phyloP scores from a whole-genome alignment of 805 yeast genomes.

The Sugiyamaella marilandica region DNA sequence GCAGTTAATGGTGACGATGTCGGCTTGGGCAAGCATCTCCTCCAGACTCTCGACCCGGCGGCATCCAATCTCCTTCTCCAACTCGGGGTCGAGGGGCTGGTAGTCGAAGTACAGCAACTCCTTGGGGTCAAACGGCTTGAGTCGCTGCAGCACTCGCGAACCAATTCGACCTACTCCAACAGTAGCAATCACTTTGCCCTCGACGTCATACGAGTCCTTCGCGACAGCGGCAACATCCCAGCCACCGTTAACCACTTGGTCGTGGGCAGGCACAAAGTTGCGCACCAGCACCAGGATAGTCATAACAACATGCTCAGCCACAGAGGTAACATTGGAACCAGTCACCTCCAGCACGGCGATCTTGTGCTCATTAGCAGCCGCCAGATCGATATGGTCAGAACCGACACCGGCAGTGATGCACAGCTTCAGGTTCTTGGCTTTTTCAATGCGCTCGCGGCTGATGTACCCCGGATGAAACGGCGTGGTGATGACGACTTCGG shows the following conservation, averaged over 20 bases:
- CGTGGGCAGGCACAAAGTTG: constrained; percentile 76
- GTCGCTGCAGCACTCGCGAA: constrained; percentile 65
- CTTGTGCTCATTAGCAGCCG: constrained; percentile 57
- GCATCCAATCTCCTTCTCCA: constrained; percentile 55
- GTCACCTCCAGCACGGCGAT: constrained; percentile 78
- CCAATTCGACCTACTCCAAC: constrained; percentile 84
- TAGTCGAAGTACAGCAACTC: constrained; percentile 71
- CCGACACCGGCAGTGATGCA: constrained; percentile 82
- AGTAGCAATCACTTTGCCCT: constrained; percentile 69
- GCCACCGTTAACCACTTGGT: constrained; percentile 52
- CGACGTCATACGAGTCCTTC: constrained; percentile 68
- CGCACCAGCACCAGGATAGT: constrained; percentile 66
- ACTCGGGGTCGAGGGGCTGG: constrained; percentile 57
- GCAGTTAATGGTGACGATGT: constrained; percentile 70
- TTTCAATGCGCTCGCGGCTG: constrained; percentile 57
- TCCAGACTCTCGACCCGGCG: constrained; percentile 56
- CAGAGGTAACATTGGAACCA: constrained; percentile 77
- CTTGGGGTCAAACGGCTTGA: constrained; percentile 68
- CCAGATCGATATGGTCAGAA: constrained; percentile 72
- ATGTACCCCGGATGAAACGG: constrained; percentile 82
- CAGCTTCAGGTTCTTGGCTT: constrained; percentile 64
- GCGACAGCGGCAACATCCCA: constrained; percentile 81
- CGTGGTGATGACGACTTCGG: constrained; percentile 73
- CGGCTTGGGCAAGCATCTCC: constrained; percentile 62
- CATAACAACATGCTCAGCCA: constrained; percentile 80